Conservation (phyloP, 2,329 filamentous ascomycete species). For the Colletotrichum euphorbiae region DNA sequence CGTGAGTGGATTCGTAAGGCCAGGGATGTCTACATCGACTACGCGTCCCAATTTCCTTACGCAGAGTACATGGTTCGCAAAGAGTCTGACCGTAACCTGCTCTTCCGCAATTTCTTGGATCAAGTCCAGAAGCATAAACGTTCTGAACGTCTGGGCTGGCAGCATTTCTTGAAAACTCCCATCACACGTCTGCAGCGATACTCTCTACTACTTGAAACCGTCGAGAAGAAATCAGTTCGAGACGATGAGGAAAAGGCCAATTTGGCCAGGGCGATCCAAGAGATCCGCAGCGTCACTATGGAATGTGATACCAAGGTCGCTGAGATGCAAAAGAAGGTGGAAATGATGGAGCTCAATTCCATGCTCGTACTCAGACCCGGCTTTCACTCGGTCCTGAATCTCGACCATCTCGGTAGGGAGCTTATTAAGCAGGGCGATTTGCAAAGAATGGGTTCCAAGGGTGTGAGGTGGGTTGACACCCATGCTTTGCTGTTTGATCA, state of each 20-base stretch:
- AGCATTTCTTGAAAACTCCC: conserved; percentile 91
- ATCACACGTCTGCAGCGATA: conserved; percentile 95
- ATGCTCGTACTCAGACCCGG: conserved; percentile 88
- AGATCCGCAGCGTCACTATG: conserved; percentile 88
- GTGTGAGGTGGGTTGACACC: conserved; percentile 93
- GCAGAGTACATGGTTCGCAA: conserved; percentile 86
- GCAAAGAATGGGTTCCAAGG: conserved; percentile 86
- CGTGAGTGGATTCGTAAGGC: conserved; percentile 98
- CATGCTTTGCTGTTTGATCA: conserved; percentile 96
- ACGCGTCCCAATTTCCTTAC: conserved; percentile 87
- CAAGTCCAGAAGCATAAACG: conserved; percentile 81
- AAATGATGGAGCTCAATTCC: conserved; percentile 83
- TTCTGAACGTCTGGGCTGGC: conserved; percentile 89
- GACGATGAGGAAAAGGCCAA: conserved; percentile 94
- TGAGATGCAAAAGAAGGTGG: conserved; percentile 91
- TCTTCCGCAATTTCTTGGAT: conserved; percentile 89
- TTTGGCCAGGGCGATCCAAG: conserved; percentile 84
- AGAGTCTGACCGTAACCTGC: conserved; percentile 84
- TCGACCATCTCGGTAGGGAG: conserved; percentile 93
- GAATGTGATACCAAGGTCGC: conserved; percentile 95
- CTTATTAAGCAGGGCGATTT: conserved; percentile 91
- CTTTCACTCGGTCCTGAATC: conserved; percentile 89
- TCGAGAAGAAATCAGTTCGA: conserved; percentile 83
- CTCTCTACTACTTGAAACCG: conserved; percentile 82
- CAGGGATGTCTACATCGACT: conserved; percentile 88